Evolutionary conservation across 1,284 basidiomycete species (phyloP), one percentile per base, ranked within the genome.

Genomic region (Apiotrichum akiyoshidainum): DNA sequence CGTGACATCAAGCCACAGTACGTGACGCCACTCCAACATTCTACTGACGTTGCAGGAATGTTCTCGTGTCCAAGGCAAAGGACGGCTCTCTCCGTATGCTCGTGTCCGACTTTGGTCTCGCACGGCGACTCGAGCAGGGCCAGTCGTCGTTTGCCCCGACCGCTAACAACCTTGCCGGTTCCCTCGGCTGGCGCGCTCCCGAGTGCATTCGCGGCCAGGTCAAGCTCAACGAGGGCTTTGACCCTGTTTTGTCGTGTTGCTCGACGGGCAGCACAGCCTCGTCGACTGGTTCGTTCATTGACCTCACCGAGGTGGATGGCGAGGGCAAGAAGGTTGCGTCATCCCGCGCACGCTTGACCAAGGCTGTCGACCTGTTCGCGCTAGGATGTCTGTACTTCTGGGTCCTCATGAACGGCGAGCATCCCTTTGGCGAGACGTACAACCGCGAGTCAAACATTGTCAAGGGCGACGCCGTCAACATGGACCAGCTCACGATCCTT

Each of bases 1-100:
- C 86, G 96, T 33, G 95, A 99, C 74, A 96, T 99, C 78, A 99
- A 99, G 73, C 95, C 95, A 5, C 94, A 96, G 77, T 78, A 35
- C 64, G 77, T 75, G 21, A 34, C 31, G 11, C 35, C 14, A 13
- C 12, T 19, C 35, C 35, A 34, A n/a, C 19, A 21, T 31, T 46
- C 13, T 35, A 47, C 55, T 63, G 58, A 64, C 60, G 4, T 41
- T 21, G 10, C 58, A 78, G 77, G 57, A 99, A 99, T 72, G 98
- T 99, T 57, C 83, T 99, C 10, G 84, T 98, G n/a, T 90, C 89
- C 8, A 80, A 81, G 26, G 84, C 85, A 17, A 87, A 87, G 70
- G 80, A 83, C 55, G 82, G 84, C 22, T 73, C 72, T 1, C 85
- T 92, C 65, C 81, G 90, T 44, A 93, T 96, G 90, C 81, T 96